Percentiles rank a stretch among this genome's conserved stretches.
Conservation (phyloP, 768 basidiomycete species). For the Coprinellus aureogranulatus region DNA sequence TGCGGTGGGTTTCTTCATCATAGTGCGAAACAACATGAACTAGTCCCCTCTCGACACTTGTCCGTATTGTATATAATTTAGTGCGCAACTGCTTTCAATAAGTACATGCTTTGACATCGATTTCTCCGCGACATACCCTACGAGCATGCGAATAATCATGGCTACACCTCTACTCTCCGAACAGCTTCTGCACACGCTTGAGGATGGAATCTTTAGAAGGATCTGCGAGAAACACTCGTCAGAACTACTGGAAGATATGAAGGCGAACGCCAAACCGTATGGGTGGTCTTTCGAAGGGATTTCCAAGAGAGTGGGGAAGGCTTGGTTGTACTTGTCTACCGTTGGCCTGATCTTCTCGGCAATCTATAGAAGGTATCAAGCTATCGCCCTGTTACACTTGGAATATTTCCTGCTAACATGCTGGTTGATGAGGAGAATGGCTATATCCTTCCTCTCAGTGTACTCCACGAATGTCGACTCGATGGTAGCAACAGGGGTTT, state of each 20-base stretch:
- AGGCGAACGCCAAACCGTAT: constrained; percentile 66
- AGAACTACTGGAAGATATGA: background rate
- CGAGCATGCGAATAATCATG: background rate
- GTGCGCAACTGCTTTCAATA: background rate
- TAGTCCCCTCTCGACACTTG: background rate
- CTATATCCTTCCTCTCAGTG: constrained; percentile 91
- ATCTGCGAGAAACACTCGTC: constrained; percentile 47
- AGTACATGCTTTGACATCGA: background rate
- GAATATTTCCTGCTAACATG: constrained; percentile 59
- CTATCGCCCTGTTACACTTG: background rate
- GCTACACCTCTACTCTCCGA: constrained; percentile 67
- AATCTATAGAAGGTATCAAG: constrained; percentile 51
- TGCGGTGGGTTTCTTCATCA: constrained; percentile 56
- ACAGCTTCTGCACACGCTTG: constrained; percentile 94
- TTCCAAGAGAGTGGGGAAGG: constrained; percentile 95
- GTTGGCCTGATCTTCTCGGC: constrained; percentile 96
- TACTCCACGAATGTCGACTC: constrained; percentile 93
- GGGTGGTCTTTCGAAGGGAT: constrained; percentile 99
- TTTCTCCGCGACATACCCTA: background rate
- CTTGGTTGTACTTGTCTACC: constrained; percentile 92
- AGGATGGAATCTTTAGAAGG: constrained; percentile 94
- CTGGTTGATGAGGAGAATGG: constrained; percentile 96
- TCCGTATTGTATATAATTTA: constrained; percentile 8
- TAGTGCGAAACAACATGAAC: constrained; percentile 16
- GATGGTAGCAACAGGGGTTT: constrained; percentile 87